Conservation (phyloP, 495 filamentous ascomycete genomes). For the Neurospora pannonica region DNA sequence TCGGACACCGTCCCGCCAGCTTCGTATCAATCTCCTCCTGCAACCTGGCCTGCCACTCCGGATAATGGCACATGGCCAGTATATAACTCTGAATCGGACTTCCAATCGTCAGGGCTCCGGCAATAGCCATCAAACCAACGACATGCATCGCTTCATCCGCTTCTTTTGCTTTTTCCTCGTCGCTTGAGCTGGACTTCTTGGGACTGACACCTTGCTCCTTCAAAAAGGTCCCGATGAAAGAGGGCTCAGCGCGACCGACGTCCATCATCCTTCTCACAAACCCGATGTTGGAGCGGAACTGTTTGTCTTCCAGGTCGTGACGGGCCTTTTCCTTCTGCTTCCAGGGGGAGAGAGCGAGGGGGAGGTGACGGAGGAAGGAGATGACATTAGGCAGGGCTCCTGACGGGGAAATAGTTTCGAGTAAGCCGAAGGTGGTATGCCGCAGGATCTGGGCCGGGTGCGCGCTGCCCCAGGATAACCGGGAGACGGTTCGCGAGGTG, state of each 20-base stretch:
- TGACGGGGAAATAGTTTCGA: constrained; percentile 47
- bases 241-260: constrained; percentile 20
- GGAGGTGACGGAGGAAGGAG: constrained; percentile 35
- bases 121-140: constrained; percentile 41
- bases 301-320: constrained; percentile 28
- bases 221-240: constrained; percentile 37
- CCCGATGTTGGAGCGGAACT: constrained; percentile 30
- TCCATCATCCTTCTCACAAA: constrained; percentile 26
- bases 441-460: constrained; percentile 39
- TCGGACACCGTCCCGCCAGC: constrained; percentile 37
- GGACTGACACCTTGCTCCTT: constrained; percentile 12
- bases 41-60: constrained; percentile 42
- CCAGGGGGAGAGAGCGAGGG: constrained; percentile 38
- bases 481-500: constrained; percentile 48
- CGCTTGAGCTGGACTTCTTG: constrained; percentile 4
- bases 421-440: constrained; percentile 46
- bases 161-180: constrained; percentile 8
- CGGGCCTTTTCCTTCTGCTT: constrained; percentile 37
- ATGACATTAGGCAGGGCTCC: constrained; percentile 46
- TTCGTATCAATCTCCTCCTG: constrained; percentile 47
- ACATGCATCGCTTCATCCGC: constrained; percentile 32
- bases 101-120: constrained; percentile 38
- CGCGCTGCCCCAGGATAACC: constrained; percentile 48
- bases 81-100: constrained; percentile 48
- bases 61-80: constrained; percentile 51